A percentile compares a stretch with the other conserved stretches of the same genome.
These are phyloP conservation scores for Acrocalymma vagum DNA, from an alignment of 2,329 filamentous ascomycete genomes.

Conservation along the genomic window DNA sequence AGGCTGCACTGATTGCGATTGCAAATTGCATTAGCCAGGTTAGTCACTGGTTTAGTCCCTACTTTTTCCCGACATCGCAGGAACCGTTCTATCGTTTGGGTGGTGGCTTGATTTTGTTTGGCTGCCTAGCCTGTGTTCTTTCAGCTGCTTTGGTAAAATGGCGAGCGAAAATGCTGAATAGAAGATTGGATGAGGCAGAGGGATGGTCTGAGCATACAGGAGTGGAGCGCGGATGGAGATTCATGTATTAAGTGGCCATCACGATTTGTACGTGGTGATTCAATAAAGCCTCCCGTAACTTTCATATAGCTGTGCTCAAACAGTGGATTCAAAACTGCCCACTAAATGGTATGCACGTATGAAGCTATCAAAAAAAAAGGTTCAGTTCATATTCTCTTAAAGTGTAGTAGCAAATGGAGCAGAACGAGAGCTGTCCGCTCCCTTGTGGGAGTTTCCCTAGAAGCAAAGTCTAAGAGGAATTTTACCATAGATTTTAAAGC, in stretches of 20 bases:
- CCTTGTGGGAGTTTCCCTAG: no score
- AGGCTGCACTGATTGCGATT: conserved; percentile 54
- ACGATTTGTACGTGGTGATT: no score
- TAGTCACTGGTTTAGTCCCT: conserved; percentile 54
- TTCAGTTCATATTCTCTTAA: no score
- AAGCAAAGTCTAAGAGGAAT: no score
- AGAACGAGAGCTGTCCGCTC: no score
- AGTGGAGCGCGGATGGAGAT: conserved; percentile 37
- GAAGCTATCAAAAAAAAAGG: no score
- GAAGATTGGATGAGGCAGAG: conserved; percentile 34
- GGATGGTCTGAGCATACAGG: conserved; percentile 35
- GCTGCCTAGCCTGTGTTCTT: conserved; percentile 29
- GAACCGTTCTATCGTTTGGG: conserved; percentile 30
- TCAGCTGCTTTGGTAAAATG: conserved; percentile 27
- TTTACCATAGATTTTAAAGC: no score
- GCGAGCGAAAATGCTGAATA: conserved; percentile 34
- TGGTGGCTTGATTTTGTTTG: conserved; percentile 34
- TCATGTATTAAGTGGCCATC: conserved; percentile 23
- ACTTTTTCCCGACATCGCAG: conserved; percentile 45
- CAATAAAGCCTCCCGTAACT: no score
- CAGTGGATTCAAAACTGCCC: no score
- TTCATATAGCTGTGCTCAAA: no score
- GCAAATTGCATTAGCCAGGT: conserved; percentile 52
- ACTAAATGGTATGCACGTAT: no score
- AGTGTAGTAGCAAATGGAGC: no score